phyloP scores from a whole-genome alignment of 1,284 basidiomycete genomes.

The Cutaneotrichosporon sp. region DNA sequence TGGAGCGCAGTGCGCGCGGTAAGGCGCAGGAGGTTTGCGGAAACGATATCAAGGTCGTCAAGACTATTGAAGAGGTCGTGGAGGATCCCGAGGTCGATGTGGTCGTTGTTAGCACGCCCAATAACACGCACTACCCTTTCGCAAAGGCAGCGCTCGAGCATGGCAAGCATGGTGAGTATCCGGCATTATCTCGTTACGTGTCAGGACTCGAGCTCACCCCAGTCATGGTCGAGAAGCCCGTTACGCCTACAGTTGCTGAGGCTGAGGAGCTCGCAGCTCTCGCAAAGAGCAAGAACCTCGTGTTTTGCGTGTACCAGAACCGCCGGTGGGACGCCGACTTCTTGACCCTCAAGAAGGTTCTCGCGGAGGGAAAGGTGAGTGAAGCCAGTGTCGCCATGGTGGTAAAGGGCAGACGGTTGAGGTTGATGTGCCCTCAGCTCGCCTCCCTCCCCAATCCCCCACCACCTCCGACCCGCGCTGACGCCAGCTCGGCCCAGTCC shows the following conservation, averaged over 20 bases:
- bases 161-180: conserved; percentile 68
- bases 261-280: conserved; percentile 67
- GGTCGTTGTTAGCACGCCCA: conserved; percentile 71
- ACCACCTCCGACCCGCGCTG: background rate
- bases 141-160: conserved; percentile 60
- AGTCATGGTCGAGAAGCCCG: conserved; percentile 77
- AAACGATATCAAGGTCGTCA: conserved; percentile 47
- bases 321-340: conserved; percentile 61
- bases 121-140: conserved; percentile 70
- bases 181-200: no score
- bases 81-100: conserved; percentile 53
- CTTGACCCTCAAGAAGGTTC: conserved; percentile 66
- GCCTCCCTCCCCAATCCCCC: background rate
- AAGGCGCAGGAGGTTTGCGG: conserved; percentile 38
- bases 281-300: conserved; percentile 64
- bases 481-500: conserved; percentile 38
- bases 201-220: conserved; percentile 1
- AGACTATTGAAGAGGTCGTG: conserved; percentile 48
- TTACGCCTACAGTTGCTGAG: conserved; percentile 66
- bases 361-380: conserved; percentile 61
- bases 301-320: conserved; percentile 75
- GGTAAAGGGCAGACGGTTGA: no score
- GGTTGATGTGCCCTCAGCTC: no score
- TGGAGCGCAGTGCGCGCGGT: conserved; percentile 46
- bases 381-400: no score